Conservation (phyloP, 31 red algal species). For the Endocladia muricata region DNA sequence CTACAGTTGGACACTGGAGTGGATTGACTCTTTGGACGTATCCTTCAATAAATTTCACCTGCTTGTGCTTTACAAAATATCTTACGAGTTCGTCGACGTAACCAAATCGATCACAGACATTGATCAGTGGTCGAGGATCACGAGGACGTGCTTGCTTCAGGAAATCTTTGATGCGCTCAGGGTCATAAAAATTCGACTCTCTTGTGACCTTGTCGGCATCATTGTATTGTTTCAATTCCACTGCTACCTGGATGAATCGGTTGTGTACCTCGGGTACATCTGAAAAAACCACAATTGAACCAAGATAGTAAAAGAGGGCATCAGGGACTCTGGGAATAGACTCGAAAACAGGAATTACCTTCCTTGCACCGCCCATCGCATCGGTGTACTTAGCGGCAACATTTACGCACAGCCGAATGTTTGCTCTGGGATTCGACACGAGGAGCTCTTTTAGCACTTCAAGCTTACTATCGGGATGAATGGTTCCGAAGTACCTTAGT, state of each 20-base stretch:
- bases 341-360: slow-evolving; percentile 87
- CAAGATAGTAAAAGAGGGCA: slow-evolving; percentile 87
- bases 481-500: slow-evolving; percentile 85
- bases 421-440: slow-evolving; percentile 78
- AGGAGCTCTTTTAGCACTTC: slow-evolving; percentile 90
- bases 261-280: slow-evolving; percentile 90
- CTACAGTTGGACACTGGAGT: slow-evolving; percentile 74
- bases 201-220: slow-evolving; percentile 94
- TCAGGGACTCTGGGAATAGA: slow-evolving; percentile 71
- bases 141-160: slow-evolving; percentile 77
- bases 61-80: slow-evolving; percentile 88
- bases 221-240: slow-evolving; percentile 75
- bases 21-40: slow-evolving; percentile 96
- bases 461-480: slow-evolving; percentile 76
- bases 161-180: slow-evolving; percentile 88
- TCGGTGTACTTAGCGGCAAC: slow-evolving; percentile 91
- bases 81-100: slow-evolving; percentile 89
- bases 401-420: slow-evolving; percentile 86
- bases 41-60: slow-evolving; percentile 91
- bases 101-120: slow-evolving; percentile 95
- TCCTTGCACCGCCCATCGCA: slow-evolving; percentile 71
- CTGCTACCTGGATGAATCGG: slow-evolving; percentile 89
- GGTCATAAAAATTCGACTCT: slow-evolving; percentile 85
- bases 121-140: slow-evolving; percentile 96
- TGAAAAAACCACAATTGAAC: slow-evolving; percentile 71